Conservation (phyloP, 805 yeast genomes). For the Hanseniaspora taiwanica region DNA sequence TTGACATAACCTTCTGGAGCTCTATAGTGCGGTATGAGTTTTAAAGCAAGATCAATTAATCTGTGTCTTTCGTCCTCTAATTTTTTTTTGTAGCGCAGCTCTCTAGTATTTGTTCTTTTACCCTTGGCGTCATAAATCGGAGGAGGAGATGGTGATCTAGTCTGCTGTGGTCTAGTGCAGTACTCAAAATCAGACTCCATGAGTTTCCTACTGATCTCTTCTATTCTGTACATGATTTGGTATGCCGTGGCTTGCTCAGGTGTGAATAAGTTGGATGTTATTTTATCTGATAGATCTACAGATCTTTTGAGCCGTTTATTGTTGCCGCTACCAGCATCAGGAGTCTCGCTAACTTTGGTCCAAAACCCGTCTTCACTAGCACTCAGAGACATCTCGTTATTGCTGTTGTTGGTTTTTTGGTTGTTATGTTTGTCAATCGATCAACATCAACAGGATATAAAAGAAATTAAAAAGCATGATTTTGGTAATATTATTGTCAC, state of each 20-base stretch:
- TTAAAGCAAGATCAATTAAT: conserved; percentile 62
- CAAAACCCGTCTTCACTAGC: conserved; percentile 6
- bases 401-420: background rate
- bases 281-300: conserved; percentile 25
- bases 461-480: too few relatives aligned
- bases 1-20: conserved; percentile 71
- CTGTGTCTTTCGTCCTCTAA: conserved; percentile 70
- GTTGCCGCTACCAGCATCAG: conserved; percentile 4
- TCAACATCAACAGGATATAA: too few relatives aligned
- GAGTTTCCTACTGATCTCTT: conserved; percentile 59
- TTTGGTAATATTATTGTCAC: too few relatives aligned
- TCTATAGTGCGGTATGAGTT: conserved; percentile 56
- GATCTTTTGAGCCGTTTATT: conserved; percentile 7
- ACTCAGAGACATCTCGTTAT: background rate
- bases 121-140: conserved; percentile 81
- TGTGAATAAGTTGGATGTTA: conserved; percentile 36
- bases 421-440: background rate
- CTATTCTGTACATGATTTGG: conserved; percentile 57
- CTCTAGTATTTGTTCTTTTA: conserved; percentile 75
- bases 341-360: background rate
- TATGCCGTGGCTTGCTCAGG: conserved; percentile 73
- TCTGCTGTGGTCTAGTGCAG: conserved; percentile 31
- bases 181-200: conserved; percentile 33
- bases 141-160: conserved; percentile 78
- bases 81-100: conserved; percentile 42